A percentile compares a stretch with the other conserved stretches of the same genome.
phyloP scores from a whole-genome alignment of 176 grass and related monocot genomes.

The Cenchrus purpureus region DNA sequence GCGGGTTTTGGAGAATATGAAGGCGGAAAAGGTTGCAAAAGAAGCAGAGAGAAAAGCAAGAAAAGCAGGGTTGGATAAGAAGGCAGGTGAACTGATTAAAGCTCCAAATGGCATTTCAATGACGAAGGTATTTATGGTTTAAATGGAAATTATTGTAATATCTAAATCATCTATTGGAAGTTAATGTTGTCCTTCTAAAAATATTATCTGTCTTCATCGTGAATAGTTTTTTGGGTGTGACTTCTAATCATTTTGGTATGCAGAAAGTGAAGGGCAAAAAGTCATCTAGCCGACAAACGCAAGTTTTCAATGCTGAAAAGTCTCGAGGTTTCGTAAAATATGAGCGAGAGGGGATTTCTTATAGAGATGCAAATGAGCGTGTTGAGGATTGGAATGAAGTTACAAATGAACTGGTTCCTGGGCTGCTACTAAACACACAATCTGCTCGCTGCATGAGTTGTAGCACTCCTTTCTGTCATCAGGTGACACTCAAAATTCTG shows the following conservation, averaged over 20 bases:
- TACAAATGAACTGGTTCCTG: constrained; percentile 50
- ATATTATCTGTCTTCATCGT: background rate
- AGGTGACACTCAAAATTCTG: constrained; percentile 47
- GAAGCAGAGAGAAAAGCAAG: constrained; percentile 11
- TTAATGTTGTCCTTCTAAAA: background rate
- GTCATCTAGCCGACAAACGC: constrained; percentile 45
- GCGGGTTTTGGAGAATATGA: constrained; percentile 53
- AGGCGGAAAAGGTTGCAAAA: constrained; percentile 41
- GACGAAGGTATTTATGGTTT: constrained; percentile 46
- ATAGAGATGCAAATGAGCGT: constrained; percentile 50
- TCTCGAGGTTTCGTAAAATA: constrained; percentile 55
- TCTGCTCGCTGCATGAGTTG: constrained; percentile 73
- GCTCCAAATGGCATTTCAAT: constrained; percentile 40
- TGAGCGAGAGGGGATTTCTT: constrained; percentile 41
- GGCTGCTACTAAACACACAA: constrained; percentile 57
- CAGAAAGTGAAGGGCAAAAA: constrained; percentile 24
- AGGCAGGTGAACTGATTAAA: constrained; percentile 45
- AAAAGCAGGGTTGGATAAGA: constrained; percentile 43
- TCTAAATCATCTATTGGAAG: constrained; percentile 2
- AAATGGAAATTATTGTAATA: background rate
- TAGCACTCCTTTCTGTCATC: constrained; percentile 77
- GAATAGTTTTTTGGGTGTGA: constrained; percentile 10
- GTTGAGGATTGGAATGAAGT: constrained; percentile 69
- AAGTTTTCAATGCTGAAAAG: constrained; percentile 50
- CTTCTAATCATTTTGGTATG: constrained; percentile 29